These are phyloP conservation scores for Blepharisma stoltei DNA, from an alignment of 73 alveolate species.

Conservation along the genomic window DNA sequence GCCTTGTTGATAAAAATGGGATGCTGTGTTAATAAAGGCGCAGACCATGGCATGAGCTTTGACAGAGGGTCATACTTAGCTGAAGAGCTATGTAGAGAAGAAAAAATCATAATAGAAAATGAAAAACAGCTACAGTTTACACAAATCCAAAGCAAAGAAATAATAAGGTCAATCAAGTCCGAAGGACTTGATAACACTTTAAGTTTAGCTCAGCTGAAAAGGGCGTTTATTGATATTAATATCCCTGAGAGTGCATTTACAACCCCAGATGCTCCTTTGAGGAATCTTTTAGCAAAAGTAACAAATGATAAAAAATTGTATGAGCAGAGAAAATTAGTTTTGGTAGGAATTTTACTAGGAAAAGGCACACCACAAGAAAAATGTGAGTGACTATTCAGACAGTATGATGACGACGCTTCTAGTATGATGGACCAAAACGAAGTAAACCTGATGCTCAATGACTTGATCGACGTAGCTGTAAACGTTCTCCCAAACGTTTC, in stretches of 20 bases:
- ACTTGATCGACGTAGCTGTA: not conserved
- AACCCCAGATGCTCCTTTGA: not conserved
- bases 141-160: not conserved
- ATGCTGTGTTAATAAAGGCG: no score
- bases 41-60: no score
- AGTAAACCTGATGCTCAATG: not conserved
- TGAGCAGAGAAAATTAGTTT: not conserved
- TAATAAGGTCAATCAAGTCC: not conserved
- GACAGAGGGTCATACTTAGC: no score
- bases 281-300: not conserved
- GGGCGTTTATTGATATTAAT: conserved; percentile 11
- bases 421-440: not conserved
- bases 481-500: not conserved
- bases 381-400: conserved; percentile 16
- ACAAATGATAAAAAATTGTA: conserved; percentile 8
- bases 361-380: conserved; percentile 6
- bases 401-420: conserved; percentile 17
- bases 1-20: no score
- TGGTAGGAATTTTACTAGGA: not conserved
- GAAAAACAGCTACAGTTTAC: not conserved
- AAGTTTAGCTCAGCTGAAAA: conserved; percentile 11
- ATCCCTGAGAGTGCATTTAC: not conserved
- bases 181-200: not conserved
- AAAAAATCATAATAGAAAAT: conserved; percentile 3
- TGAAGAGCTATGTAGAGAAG: not conserved